Conservation (phyloP, 768 basidiomycete species). For the Clitopilus hobsonii region DNA sequence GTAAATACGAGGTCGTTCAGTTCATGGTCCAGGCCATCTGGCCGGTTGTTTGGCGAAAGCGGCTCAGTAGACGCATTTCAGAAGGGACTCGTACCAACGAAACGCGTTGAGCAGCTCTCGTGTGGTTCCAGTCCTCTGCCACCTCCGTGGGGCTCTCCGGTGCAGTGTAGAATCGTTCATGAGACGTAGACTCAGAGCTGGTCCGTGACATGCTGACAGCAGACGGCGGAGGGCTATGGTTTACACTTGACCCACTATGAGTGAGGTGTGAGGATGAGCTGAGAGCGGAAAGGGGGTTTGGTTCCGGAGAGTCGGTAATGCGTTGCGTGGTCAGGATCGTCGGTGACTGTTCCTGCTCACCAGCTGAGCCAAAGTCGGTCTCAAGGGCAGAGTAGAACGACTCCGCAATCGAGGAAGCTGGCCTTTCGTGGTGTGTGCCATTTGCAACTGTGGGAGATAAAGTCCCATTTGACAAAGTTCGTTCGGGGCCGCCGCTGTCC, state of each 20-base stretch:
- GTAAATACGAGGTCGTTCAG: slow-evolving; percentile 11
- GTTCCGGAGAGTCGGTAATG: slow-evolving; percentile 30
- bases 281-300: slow-evolving; percentile 28
- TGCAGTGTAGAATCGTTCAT: slow-evolving; percentile 43
- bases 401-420: slow-evolving; percentile 45
- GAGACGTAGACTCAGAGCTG: slow-evolving; percentile 19
- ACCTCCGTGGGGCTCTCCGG: slow-evolving; percentile 53
- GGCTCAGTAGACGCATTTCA: slow-evolving; percentile 28
- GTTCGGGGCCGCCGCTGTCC: slow-evolving; percentile 17
- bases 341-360: slow-evolving; percentile 34
- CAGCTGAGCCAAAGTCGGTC: slow-evolving; percentile 44
- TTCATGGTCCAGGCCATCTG: slow-evolving; percentile 31
- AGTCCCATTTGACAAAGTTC: neutral
- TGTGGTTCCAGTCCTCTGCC: slow-evolving; percentile 88
- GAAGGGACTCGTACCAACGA: slow-evolving; percentile 76
- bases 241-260: neutral
- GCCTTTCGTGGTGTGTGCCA: slow-evolving; percentile 18
- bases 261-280: slow-evolving; percentile 18
- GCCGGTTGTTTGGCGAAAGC: slow-evolving; percentile 19
- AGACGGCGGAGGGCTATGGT: neutral
- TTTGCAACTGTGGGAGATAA: neutral
- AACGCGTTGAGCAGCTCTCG: slow-evolving; percentile 79
- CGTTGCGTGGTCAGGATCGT: slow-evolving; percentile 24
- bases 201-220: slow-evolving; percentile 7
- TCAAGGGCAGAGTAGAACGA: slow-evolving; percentile 72